Base-by-base conservation (phyloP, 164 flowering plant species). In the Aristolochia contorta region DNA sequence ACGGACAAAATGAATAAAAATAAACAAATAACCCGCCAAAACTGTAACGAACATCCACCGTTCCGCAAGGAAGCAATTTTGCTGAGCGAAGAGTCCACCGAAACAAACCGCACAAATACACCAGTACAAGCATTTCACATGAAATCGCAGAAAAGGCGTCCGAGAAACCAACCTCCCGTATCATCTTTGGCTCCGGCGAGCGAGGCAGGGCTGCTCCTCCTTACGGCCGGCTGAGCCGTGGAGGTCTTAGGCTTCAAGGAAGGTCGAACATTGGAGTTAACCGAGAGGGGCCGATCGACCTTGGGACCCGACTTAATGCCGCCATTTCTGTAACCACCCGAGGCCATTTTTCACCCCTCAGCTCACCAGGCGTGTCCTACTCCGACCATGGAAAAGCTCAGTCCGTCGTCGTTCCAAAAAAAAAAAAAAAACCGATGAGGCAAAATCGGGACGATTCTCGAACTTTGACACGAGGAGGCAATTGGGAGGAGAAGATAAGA, bases 141-240 rank as follows among this genome's bases (percentile, higher is more conserved):
- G n/a, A 8, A n/a, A n/a, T n/a, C n/a, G n/a, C n/a, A n/a, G n/a
- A n/a, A n/a, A n/a, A n/a, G n/a, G n/a, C n/a, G n/a, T n/a, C n/a
- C n/a, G n/a, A 58, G 47, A 43, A 41, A 46, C 53, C 19, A 23
- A 63, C 66, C 66, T 27, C 59, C 66, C n/a, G 66, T 18, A 20
- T 63, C 66, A 33, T 63, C 59, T 43, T 47, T 54, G 18, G 43
- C 53, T 13, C 46, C 63, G 41, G 30, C 50, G 32, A 52, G 45
- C 22, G 66, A 62, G 2, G 47, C 65, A n/a, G 58, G 22, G 58
- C 49, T 27, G 46, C 53, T 46, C 10, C 66, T 50, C 18, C 66
- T 54, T 10, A 50, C 46, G 13, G 25, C 63, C 23, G 63, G 30
- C 6, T 45, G 0, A n/a, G 59, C 25, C 13, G 66, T 27, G 18